Evolutionary conservation across 2,329 filamentous ascomycete species (phyloP).

Genomic region (Grosmannia huntii): DNA sequence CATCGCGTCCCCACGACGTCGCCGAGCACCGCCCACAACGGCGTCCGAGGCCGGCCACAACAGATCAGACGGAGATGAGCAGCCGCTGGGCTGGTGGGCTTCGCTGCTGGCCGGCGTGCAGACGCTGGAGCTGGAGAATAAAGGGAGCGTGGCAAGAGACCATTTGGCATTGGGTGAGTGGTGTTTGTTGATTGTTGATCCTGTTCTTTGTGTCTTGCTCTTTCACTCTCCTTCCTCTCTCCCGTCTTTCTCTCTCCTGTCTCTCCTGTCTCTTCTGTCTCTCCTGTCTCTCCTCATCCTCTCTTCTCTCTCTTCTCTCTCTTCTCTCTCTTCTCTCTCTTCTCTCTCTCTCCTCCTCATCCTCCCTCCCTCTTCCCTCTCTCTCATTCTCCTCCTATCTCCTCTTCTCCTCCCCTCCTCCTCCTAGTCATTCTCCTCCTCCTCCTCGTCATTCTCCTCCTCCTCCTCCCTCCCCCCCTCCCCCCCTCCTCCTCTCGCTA

Average conservation of each 20-base stretch:
- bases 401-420: background rate
- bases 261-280: background rate
- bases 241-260: no score
- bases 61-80: background rate
- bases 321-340: background rate
- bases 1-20: background rate
- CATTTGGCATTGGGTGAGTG: conserved; percentile 60
- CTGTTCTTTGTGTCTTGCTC: background rate
- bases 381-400: background rate
- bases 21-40: background rate
- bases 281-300: background rate
- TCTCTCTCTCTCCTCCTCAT: background rate
- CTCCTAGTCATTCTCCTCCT: background rate
- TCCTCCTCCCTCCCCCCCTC: background rate
- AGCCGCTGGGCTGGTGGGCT: conserved; percentile 25
- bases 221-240: background rate
- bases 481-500: background rate
- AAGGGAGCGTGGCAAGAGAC: conserved; percentile 70
- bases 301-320: background rate
- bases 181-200: background rate
- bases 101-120: conserved; percentile 33
- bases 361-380: background rate
- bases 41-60: background rate
- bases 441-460: background rate
- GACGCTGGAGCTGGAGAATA: conserved; percentile 70